Evolutionary conservation across 352 stramenopile genomes (phyloP), one percentile per base, ranked within the genome.

Genomic region (Pythium chondricola): DNA sequence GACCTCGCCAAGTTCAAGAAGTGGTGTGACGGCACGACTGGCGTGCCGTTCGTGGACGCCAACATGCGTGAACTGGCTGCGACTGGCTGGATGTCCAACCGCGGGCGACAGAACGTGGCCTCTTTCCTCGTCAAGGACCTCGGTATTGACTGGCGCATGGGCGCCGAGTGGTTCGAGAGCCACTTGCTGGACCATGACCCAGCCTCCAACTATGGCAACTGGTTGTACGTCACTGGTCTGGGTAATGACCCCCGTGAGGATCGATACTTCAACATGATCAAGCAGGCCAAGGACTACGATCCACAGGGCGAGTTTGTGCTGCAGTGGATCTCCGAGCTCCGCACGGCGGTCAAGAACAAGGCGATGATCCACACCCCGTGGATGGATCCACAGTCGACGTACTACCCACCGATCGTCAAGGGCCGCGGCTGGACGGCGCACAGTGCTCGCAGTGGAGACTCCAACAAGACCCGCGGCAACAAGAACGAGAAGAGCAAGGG

Each of bases 281-380:
- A 56, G 48, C 48, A 56, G 48, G 48, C 48, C 20, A 56, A 56
- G 31, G 48, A 56, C 48, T 56, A 56, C 40, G 48, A 49, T n/a
- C 48, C 48, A 18, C 30, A 56, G 2, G 48, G 48, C 8, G 39
- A 32, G 29, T 56, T 43, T 22, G 48, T 56, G 30, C 39, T 56
- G 14, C 48, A 36, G 39, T 56, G 48, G 48, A 21, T 56, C 20
- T 39, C 48, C 5, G 48, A 56, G 48, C 38, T 56, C 17, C n/a
- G 8, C 4, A n/a, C 29, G 26, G 39, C 48, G 10, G 37, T 55
- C 7, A 27, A 35, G 25, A 43, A 56, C 48, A 30, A 21, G 10
- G 37, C 48, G 1, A 29, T 43, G 37, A n/a, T 56, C 27, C 48
- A 49, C 48, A 56, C 48, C 39, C 48, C 48, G 31, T 56, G 48